Evolutionary conservation across 352 stramenopile genomes (phyloP).

Genomic region (Pythium sukuiense): DNA sequence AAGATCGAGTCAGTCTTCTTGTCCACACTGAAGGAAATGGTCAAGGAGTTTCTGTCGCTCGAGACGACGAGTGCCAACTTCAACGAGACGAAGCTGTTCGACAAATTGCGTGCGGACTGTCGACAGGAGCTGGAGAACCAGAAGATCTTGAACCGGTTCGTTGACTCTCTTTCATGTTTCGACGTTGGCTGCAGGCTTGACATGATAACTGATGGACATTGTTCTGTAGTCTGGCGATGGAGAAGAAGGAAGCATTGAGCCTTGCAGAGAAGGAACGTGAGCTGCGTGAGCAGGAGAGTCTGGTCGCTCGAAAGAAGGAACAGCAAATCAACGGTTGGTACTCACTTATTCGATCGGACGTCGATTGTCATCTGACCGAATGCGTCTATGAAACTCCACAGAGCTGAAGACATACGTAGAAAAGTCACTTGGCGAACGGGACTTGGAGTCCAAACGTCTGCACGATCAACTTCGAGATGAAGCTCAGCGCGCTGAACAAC

Average conservation of each 20-base stretch:
- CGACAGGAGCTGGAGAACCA: slow-evolving; percentile 63
- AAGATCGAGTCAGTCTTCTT: slow-evolving; percentile 65
- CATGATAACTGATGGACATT: background rate
- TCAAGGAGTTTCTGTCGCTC: slow-evolving; percentile 56
- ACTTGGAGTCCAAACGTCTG: slow-evolving; percentile 67
- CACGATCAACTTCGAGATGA: slow-evolving; percentile 63
- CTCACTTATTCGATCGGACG: background rate
- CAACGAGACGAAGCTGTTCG: slow-evolving; percentile 45
- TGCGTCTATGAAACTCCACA: slow-evolving; percentile 11
- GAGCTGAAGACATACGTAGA: slow-evolving; percentile 63
- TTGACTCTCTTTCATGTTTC: background rate
- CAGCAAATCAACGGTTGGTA: slow-evolving; percentile 55
- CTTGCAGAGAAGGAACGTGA: slow-evolving; percentile 55
- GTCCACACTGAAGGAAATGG: slow-evolving; percentile 57
- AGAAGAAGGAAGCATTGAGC: slow-evolving; percentile 66
- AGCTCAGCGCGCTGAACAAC: slow-evolving; percentile 49
- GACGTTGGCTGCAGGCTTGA: too few species aligned
- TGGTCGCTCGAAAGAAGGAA: slow-evolving; percentile 53
- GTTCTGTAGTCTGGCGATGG: slow-evolving; percentile 45
- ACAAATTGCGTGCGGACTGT: slow-evolving; percentile 63
- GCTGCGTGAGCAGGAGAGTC: slow-evolving; percentile 58
- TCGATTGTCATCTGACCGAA: background rate
- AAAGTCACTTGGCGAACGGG: slow-evolving; percentile 63
- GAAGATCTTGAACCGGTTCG: slow-evolving; percentile 69
- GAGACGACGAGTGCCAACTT: slow-evolving; percentile 46